Evolutionary conservation across 1,139 yeast genomes (phyloP).

Genomic region (Candida sanyaensis): DNA sequence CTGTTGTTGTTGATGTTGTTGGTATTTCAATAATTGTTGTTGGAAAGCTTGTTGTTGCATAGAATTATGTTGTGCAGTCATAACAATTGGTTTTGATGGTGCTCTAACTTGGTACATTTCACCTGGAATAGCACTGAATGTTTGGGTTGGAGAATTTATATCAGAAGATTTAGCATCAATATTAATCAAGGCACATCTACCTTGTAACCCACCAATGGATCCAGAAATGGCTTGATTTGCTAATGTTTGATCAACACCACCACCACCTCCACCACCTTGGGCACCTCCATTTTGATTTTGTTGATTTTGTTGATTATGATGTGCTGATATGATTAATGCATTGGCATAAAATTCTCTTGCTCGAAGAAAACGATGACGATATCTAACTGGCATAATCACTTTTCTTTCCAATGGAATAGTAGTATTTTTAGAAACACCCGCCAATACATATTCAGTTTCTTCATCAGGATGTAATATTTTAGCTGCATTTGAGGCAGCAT

Average conservation of each 20-base stretch:
- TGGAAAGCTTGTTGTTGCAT: constrained; percentile 52
- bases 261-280: constrained; percentile 1
- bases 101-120: constrained; percentile 61
- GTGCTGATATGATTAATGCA: constrained; percentile 46
- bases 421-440: constrained; percentile 80
- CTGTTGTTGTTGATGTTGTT: constrained; percentile 44
- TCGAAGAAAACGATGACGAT: constrained; percentile 71
- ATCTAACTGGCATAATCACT: constrained; percentile 67
- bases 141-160: constrained; percentile 37
- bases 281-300: constrained; percentile 15
- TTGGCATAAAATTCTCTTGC: constrained; percentile 83
- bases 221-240: constrained; percentile 55
- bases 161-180: constrained; percentile 45
- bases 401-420: constrained; percentile 84
- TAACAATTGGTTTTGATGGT: constrained; percentile 53
- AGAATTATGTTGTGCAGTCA: constrained; percentile 46
- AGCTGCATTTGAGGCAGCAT: constrained; percentile 19
- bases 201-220: constrained; percentile 71
- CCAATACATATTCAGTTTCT: constrained; percentile 89
- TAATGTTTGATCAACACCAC: constrained; percentile 31
- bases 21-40: constrained; percentile 48
- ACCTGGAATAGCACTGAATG: constrained; percentile 54
- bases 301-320: constrained; percentile 19
- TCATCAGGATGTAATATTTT: constrained; percentile 71
- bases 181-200: constrained; percentile 74